Base-by-base conservation (phyloP, 805 yeast species). In the Yamadazyma laniorum region DNA sequence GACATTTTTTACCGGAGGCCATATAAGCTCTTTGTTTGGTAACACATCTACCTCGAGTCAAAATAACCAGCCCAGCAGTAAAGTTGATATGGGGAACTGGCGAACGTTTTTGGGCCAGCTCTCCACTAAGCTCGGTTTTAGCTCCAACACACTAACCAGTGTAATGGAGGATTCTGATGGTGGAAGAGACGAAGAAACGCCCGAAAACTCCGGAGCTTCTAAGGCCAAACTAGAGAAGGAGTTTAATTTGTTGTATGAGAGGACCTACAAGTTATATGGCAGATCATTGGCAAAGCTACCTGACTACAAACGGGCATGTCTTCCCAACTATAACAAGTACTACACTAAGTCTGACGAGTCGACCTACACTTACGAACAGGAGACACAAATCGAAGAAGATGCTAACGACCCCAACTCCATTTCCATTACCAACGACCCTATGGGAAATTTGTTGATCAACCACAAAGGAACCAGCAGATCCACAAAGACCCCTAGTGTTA, bases 401-500 rank as follows among this genome's bases (percentile, higher is more conserved):
- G 47, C 46, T 6, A 53, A 53, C 23, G 65, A 61, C 32, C 53
- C 55, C 1, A 60, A 63, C 37, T 45, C 65, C 1, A 59, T 67
- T 6, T 60, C 70, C 7, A 58, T 68, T n/a, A 53, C 65, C 13
- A 66, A 63, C 40, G 74, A 67, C 35, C 59, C 66, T 2, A 56
- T 58, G 61, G 73, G 73, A 0, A 67, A 67, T 42, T 49, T 67
- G 9, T 49, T 66, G 17, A 68, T 68, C 33, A 68, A 67, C 44
- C 61, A 57, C 21, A 51, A 41, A 29, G 23, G 37, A 21, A 9
- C 33, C 6, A 29, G 23, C 11, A 35, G 39, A 31, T 15, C 41
- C 9, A 35, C 43, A n/a, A 36, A 45, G 3, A 17, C 32, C 32
- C 48, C 48, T 2, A 25, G 31, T 15, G 23, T 46, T 3, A 32